phyloP scores from a whole-genome alignment of 352 stramenopile genomes.

The Globisporangium paddicum region DNA sequence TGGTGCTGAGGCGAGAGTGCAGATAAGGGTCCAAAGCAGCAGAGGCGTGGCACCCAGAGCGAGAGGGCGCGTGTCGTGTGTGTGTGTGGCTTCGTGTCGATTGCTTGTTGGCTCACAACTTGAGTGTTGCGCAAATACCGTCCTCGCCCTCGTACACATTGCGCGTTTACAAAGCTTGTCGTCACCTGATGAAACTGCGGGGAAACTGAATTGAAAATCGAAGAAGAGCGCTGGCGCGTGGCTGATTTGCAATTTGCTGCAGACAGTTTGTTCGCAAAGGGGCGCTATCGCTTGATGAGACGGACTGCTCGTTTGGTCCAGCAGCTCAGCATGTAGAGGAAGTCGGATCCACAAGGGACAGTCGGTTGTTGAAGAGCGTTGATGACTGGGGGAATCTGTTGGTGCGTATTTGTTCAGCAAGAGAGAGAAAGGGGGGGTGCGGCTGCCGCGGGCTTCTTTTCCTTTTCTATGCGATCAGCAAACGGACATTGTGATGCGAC shows the following conservation, averaged over 20 bases:
- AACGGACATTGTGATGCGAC: constrained; percentile 8
- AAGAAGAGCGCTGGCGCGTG: not conserved
- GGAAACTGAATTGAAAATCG: constrained; percentile 9
- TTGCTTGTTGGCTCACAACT: too few relatives aligned
- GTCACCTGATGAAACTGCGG: not conserved
- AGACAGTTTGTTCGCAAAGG: not conserved
- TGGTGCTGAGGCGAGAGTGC: not conserved
- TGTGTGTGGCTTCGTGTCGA: too few relatives aligned
- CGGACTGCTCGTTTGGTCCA: not conserved
- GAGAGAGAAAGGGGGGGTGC: not conserved
- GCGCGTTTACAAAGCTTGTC: not conserved
- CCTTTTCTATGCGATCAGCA: constrained; percentile 6
- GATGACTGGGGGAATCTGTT: not conserved
- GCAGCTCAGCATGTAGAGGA: not conserved
- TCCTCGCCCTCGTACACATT: not conserved
- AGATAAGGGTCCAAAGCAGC: not conserved
- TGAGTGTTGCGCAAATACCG: too few relatives aligned
- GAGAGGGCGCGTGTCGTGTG: too few relatives aligned
- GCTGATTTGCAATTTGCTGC: not conserved
- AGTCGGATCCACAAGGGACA: not conserved
- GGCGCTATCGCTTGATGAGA: not conserved
- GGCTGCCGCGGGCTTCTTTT: not conserved
- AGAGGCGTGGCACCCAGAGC: too few relatives aligned
- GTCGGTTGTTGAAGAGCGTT: not conserved
- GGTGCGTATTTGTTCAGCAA: not conserved